Evolutionary conservation across 1,284 basidiomycete species (phyloP).

Genomic region (Cryptococcus amylolentus): DNA sequence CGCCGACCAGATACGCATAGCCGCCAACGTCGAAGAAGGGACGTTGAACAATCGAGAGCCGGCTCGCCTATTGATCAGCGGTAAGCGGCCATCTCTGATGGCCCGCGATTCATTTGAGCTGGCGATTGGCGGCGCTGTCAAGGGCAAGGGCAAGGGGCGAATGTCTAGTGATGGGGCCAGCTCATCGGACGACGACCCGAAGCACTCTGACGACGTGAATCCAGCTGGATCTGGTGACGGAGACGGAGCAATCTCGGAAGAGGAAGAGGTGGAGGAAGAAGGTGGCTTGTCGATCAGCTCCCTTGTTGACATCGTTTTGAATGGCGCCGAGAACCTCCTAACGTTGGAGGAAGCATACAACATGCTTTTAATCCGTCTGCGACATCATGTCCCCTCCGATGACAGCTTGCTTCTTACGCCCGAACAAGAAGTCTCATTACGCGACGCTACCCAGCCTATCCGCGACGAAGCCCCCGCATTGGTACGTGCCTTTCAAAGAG

Average conservation of each 20-base stretch:
- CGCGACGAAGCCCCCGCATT: constrained; percentile 41
- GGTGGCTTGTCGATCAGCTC: constrained; percentile 35
- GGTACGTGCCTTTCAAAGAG: constrained; percentile 41
- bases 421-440: constrained; percentile 7
- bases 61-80: constrained; percentile 35
- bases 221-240: constrained; percentile 11
- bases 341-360: constrained; percentile 46
- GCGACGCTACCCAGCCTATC: constrained; percentile 27
- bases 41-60: constrained; percentile 46
- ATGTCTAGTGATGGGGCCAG: constrained; percentile 23
- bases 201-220: constrained; percentile 22
- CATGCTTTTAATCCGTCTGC: constrained; percentile 27
- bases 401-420: neutral
- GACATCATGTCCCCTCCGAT: constrained; percentile 16
- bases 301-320: constrained; percentile 38
- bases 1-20: constrained; percentile 35
- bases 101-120: constrained; percentile 37
- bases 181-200: constrained; percentile 6
- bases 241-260: constrained; percentile 11
- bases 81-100: constrained; percentile 30
- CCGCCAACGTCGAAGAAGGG: constrained; percentile 42
- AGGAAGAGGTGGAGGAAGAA: constrained; percentile 36
- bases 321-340: constrained; percentile 43
- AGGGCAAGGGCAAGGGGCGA: constrained; percentile 17
- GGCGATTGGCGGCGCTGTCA: constrained; percentile 14